phyloP scores from a whole-genome alignment of 306 rosid species.

The Biancaea sappan region DNA sequence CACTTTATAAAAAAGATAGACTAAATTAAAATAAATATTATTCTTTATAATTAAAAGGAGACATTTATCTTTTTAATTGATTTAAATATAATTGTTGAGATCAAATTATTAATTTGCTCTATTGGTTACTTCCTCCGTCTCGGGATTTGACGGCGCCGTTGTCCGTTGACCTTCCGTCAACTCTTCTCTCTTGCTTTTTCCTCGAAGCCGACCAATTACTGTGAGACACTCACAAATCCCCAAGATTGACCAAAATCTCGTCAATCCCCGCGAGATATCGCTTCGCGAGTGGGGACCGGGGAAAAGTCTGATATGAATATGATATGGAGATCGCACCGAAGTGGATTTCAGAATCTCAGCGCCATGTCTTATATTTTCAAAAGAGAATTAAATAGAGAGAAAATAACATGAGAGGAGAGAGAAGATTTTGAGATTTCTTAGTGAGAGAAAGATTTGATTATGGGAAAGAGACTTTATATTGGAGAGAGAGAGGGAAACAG shows the following conservation, averaged over 20 bases:
- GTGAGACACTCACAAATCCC: constrained; percentile 32
- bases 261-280: constrained; percentile 36
- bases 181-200: background rate
- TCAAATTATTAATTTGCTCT: too few species aligned
- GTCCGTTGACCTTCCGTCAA: constrained; percentile 54
- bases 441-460: constrained; percentile 78
- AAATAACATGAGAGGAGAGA: constrained; percentile 46
- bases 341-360: constrained; percentile 92
- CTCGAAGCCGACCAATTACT: constrained; percentile 33
- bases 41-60: too few species aligned
- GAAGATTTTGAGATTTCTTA: constrained; percentile 40
- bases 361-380: constrained; percentile 48
- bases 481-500: constrained; percentile 3
- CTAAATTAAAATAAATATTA: too few species aligned
- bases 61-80: too few species aligned
- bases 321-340: constrained; percentile 60
- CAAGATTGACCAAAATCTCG: constrained; percentile 51
- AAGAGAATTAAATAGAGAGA: constrained; percentile 22
- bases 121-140: background rate
- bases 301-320: constrained; percentile 41
- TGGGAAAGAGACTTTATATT: constrained; percentile 43
- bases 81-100: too few species aligned
- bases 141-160: constrained; percentile 45
- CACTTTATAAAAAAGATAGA: too few species aligned
- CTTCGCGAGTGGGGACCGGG: background rate